Base-by-base conservation (phyloP, 2,329 filamentous ascomycete genomes). In the Sclerotinia minor region DNA sequence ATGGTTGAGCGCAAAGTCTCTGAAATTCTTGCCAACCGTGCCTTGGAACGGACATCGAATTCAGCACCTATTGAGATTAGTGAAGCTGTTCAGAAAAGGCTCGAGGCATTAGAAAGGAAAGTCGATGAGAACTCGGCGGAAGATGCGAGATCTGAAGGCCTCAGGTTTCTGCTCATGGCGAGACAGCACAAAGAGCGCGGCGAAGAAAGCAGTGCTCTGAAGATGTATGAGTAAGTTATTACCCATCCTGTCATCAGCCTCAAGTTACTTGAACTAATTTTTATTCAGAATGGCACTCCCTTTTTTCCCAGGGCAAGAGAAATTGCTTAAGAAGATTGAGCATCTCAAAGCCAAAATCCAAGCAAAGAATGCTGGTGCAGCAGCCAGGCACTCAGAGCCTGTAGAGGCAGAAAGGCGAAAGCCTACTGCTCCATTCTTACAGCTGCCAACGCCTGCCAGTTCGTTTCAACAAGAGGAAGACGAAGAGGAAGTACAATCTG, bases 1-100 rank as follows among this genome's bases (percentile, higher is more conserved):
- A 88, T 97, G 80, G 92, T 98, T 1, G 92, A 97, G 78, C 92
- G 90, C 73, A 96, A 96, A 75, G 92, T 98, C 0, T 89, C 90
- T 69, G 93, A 97, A 79, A 93, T 95, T 47, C 82, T 98, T 1
- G 92, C 94, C 0, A 89, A 89, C n/a, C 87, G 90, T 65, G 87
- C 86, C 1, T 76, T 86, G 21, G 84, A 85, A 70, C 86, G 89
- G 53, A 79, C 83, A 21, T 79, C 84, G 69, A 76, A 81, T 68
- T 71, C 80, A 53, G 67, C 77, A 24, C 70, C 80, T 9, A 74
- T 74, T 3, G 84, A 87, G 49, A 83, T 94, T 49, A 92, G 88
- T 70, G 90, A 93, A 44, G 89, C 92, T 35, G 86, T 97, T 29
- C 91, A 95, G 74, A 87, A 84, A 68, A 88, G 94, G 0, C 82